These are phyloP conservation scores for Coemansia sp. DNA, from an alignment of 192 early-diverging fungal genomes.

Conservation along the genomic window DNA sequence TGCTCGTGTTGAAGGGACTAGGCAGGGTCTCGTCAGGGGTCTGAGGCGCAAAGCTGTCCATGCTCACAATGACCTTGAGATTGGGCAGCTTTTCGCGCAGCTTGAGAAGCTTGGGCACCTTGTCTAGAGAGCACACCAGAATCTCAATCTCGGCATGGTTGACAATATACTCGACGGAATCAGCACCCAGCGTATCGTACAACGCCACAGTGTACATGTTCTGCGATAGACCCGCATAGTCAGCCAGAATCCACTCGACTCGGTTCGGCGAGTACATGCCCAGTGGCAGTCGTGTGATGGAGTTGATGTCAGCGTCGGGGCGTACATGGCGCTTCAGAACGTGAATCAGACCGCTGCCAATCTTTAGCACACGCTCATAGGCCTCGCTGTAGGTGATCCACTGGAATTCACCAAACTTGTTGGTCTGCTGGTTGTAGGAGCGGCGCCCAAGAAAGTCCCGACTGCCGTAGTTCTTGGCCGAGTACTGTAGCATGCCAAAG, in stretches of 20 bases:
- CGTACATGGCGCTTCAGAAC: conserved; percentile 56
- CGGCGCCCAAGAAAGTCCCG: conserved; percentile 67
- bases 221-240: conserved; percentile 65
- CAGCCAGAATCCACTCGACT: conserved; percentile 73
- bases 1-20: conserved; percentile 46
- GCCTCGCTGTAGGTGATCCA: conserved; percentile 73
- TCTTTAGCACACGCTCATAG: conserved; percentile 57
- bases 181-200: conserved; percentile 87
- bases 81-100: conserved; percentile 60
- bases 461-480: conserved; percentile 55
- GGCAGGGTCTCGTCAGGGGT: conserved; percentile 31
- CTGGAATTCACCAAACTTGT: conserved; percentile 63
- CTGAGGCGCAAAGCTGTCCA: conserved; percentile 57
- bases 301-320: conserved; percentile 28
- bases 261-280: conserved; percentile 77
- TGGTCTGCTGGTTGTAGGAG: conserved; percentile 57
- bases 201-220: conserved; percentile 70
- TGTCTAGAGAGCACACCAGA: conserved; percentile 64
- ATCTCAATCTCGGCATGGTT: conserved; percentile 78
- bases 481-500: conserved; percentile 46
- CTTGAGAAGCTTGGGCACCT: conserved; percentile 60
- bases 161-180: conserved; percentile 79
- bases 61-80: conserved; percentile 71
- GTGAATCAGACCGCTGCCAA: conserved; percentile 71
- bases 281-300: conserved; percentile 46